These are phyloP conservation scores for Amylocystis lapponica DNA, from an alignment of 768 basidiomycete species.

Conservation along the genomic window DNA sequence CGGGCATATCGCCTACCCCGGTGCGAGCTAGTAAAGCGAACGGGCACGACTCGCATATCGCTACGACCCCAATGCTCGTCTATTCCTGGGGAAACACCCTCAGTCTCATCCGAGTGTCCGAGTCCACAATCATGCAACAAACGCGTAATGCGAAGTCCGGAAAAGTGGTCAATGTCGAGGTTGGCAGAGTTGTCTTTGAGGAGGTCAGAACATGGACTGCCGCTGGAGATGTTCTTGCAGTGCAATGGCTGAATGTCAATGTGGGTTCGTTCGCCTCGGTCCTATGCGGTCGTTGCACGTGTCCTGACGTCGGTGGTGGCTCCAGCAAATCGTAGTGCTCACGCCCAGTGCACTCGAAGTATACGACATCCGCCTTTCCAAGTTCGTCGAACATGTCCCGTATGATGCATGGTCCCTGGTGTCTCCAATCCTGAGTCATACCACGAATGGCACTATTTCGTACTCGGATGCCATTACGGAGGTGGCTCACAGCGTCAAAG, in stretches of 20 bases:
- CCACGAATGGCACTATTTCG: slow-evolving; percentile 39
- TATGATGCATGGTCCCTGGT: slow-evolving; percentile 54
- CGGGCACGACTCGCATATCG: slow-evolving; percentile 4
- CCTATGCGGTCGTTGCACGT: not conserved
- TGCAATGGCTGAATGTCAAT: slow-evolving; percentile 86
- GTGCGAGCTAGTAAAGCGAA: slow-evolving; percentile 19
- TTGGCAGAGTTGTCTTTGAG: slow-evolving; percentile 61
- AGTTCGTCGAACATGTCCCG: slow-evolving; percentile 54
- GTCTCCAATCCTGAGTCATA: slow-evolving; percentile 45
- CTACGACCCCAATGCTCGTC: slow-evolving; percentile 60
- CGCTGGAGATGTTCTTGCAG: slow-evolving; percentile 55
- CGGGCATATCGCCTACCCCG: slow-evolving; percentile 10
- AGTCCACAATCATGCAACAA: slow-evolving; percentile 47
- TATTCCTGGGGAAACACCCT: slow-evolving; percentile 81
- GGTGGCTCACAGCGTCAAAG: slow-evolving; percentile 64
- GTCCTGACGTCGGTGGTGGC: not conserved
- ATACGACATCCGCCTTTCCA: slow-evolving; percentile 54
- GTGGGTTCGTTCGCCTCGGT: slow-evolving; percentile 50
- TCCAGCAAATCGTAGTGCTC: slow-evolving; percentile 64
- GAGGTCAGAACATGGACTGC: slow-evolving; percentile 55
- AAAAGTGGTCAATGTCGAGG: slow-evolving; percentile 52
- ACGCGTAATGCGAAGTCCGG: slow-evolving; percentile 51
- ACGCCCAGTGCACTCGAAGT: slow-evolving; percentile 58
- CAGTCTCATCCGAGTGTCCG: slow-evolving; percentile 59
- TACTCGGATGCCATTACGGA: slow-evolving; percentile 46